Percentiles rank a stretch among this genome's conserved stretches.
Evolutionary conservation across 2,329 filamentous ascomycete genomes (phyloP).

Genomic region (Colletotrichum sp.): DNA sequence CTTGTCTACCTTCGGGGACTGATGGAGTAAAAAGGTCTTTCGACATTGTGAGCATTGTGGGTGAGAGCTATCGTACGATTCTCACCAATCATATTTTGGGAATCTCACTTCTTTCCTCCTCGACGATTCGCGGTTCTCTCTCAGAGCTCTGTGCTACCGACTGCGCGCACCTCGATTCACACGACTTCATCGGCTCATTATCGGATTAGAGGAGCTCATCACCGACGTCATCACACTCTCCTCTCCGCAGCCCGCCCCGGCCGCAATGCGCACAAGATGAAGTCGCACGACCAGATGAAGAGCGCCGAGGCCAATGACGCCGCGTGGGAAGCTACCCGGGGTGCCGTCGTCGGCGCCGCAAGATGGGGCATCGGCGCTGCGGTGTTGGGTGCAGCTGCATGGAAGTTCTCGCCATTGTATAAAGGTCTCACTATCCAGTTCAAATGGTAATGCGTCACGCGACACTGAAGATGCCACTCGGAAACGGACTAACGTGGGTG

Average conservation of each 20-base stretch:
- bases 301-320: constrained; percentile 73
- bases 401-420: constrained; percentile 73
- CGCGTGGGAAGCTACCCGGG: constrained; percentile 73
- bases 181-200: background rate
- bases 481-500: background rate
- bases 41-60: background rate
- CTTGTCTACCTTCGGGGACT: constrained; percentile 13
- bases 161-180: background rate
- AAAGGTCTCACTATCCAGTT: constrained; percentile 76
- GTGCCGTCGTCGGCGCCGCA: constrained; percentile 69
- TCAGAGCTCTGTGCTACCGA: background rate
- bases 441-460: constrained; percentile 66
- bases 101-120: background rate
- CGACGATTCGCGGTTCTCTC: background rate
- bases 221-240: constrained; percentile 9
- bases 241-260: background rate
- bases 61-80: constrained; percentile 7
- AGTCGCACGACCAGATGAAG: constrained; percentile 61
- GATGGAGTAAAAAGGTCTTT: constrained; percentile 2
- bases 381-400: constrained; percentile 66
- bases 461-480: background rate
- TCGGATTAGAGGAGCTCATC: background rate
- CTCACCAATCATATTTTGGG: constrained; percentile 7
- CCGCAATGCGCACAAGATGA: constrained; percentile 38
- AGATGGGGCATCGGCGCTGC: constrained; percentile 76